phyloP scores from a whole-genome alignment of 352 stramenopile genomes.

The Pythium vanterpoolii region DNA sequence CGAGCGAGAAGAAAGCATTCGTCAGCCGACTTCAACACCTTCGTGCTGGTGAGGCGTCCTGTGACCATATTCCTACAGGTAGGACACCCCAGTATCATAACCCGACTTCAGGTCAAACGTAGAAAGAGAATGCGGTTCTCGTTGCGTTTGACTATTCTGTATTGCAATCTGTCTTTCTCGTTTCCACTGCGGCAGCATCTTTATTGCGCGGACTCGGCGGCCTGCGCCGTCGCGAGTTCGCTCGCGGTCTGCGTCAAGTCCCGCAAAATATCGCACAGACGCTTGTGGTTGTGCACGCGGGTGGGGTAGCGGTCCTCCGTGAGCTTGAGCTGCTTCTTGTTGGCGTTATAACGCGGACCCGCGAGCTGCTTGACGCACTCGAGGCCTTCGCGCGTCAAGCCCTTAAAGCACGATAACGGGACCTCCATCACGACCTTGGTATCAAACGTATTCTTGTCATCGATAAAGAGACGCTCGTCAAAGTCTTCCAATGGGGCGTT shows the following conservation, averaged over 20 bases:
- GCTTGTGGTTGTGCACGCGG: constrained; percentile 84
- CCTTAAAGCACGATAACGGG: constrained; percentile 59
- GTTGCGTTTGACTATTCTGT: neutral
- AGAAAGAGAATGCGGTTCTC: neutral
- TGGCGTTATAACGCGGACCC: constrained; percentile 69
- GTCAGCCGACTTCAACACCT: too few species aligned
- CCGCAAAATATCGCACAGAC: constrained; percentile 76
- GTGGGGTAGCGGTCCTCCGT: constrained; percentile 74
- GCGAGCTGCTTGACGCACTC: constrained; percentile 67
- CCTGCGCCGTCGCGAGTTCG: constrained; percentile 42
- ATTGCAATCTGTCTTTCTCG: neutral
- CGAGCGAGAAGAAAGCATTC: too few species aligned
- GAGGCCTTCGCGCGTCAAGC: constrained; percentile 43
- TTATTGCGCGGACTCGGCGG: constrained; percentile 14
- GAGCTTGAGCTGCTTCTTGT: constrained; percentile 80
- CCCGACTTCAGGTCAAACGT: neutral
- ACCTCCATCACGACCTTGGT: constrained; percentile 83
- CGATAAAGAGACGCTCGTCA: constrained; percentile 73
- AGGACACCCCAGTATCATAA: too few species aligned
- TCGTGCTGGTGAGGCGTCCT: too few species aligned
- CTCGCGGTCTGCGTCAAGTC: constrained; percentile 71
- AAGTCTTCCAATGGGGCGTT: constrained; percentile 82
- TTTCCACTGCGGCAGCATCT: neutral
- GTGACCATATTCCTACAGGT: too few species aligned
- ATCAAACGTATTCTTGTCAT: constrained; percentile 79